Percentiles rank a stretch among this genome's conserved stretches.
Conservation (phyloP, 306 rosid species). For the Delonix regia region DNA sequence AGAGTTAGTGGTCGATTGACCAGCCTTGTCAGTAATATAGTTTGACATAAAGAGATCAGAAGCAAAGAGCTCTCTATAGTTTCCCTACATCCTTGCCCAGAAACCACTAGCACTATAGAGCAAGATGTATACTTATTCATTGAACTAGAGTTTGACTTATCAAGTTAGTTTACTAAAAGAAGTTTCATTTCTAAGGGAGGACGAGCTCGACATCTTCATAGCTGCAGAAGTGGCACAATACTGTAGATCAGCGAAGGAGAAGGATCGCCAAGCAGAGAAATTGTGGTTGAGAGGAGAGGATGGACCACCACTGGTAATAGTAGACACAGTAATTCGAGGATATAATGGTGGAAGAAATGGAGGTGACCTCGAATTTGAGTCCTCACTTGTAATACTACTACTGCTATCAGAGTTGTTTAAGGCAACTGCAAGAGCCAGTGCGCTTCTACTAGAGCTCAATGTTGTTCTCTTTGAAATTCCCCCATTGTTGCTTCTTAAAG, state of each 20-base stretch:
- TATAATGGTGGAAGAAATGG: constrained; percentile 58
- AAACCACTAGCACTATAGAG: background rate
- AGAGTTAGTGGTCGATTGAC: background rate
- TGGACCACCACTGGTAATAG: constrained; percentile 20
- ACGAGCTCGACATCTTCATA: constrained; percentile 33
- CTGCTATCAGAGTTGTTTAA: constrained; percentile 48
- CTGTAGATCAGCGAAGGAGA: constrained; percentile 68
- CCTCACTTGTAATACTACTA: constrained; percentile 51
- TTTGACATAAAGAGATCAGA: background rate
- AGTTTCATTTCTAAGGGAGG: constrained; percentile 34
- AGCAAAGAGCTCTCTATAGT: background rate
- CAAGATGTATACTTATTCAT: background rate
- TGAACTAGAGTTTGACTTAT: background rate
- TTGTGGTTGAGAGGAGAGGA: constrained; percentile 34
- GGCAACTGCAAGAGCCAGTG: background rate
- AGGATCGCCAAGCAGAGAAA: constrained; percentile 54
- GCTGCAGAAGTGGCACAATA: constrained; percentile 59
- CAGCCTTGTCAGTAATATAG: background rate
- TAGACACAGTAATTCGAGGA: constrained; percentile 35
- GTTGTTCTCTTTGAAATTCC: constrained; percentile 81
- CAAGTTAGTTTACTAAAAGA: constrained; percentile 29
- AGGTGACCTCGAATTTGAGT: constrained; percentile 45
- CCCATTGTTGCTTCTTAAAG: constrained; percentile 55
- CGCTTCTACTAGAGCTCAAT: constrained; percentile 53
- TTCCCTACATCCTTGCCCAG: background rate